Percentiles rank a stretch among this genome's conserved stretches.
phyloP scores from a whole-genome alignment of 2,329 filamentous ascomycete genomes.

The Talaromyces sp. region DNA sequence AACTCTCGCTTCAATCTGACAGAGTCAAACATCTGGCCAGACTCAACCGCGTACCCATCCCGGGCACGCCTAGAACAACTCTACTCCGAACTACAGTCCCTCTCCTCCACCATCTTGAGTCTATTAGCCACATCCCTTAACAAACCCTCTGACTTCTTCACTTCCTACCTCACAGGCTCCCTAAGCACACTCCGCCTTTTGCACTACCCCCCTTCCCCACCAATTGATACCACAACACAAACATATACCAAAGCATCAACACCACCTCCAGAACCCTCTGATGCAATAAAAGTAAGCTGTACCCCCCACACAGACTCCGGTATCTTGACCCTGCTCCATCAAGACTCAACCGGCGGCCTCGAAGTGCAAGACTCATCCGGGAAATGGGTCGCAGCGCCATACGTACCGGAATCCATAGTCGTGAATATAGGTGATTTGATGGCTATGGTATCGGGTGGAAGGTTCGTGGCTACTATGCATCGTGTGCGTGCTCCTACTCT shows the following conservation, averaged over 20 bases:
- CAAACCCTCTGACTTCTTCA: slow-evolving; percentile 41
- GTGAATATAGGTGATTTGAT: slow-evolving; percentile 48
- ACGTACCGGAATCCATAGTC: slow-evolving; percentile 41
- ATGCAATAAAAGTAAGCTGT: slow-evolving; percentile 25
- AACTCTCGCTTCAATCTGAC: slow-evolving; percentile 35
- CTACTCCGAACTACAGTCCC: slow-evolving; percentile 38
- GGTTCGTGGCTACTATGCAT: slow-evolving; percentile 47
- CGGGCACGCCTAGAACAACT: slow-evolving; percentile 33
- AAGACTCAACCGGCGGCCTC: slow-evolving; percentile 47
- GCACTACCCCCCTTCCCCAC: slow-evolving; percentile 39
- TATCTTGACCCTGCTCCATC: slow-evolving; percentile 48
- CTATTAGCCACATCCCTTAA: slow-evolving; percentile 39
- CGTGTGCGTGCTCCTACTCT: slow-evolving; percentile 35
- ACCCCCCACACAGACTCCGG: slow-evolving; percentile 43
- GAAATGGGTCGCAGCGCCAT: slow-evolving; percentile 42
- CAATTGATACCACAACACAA: not conserved
- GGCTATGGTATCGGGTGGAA: slow-evolving; percentile 39
- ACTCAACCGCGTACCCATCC: slow-evolving; percentile 22
- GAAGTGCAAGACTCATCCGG: slow-evolving; percentile 45
- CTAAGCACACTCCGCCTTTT: slow-evolving; percentile 45
- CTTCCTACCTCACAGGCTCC: slow-evolving; percentile 39
- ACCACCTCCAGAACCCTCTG: slow-evolving; percentile 10
- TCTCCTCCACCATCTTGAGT: slow-evolving; percentile 39
- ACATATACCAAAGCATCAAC: not conserved
- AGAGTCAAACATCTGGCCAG: slow-evolving; percentile 44